Evolutionary conservation across 1,284 basidiomycete genomes (phyloP).

Genomic region (Sphaerobolus stellatus): DNA sequence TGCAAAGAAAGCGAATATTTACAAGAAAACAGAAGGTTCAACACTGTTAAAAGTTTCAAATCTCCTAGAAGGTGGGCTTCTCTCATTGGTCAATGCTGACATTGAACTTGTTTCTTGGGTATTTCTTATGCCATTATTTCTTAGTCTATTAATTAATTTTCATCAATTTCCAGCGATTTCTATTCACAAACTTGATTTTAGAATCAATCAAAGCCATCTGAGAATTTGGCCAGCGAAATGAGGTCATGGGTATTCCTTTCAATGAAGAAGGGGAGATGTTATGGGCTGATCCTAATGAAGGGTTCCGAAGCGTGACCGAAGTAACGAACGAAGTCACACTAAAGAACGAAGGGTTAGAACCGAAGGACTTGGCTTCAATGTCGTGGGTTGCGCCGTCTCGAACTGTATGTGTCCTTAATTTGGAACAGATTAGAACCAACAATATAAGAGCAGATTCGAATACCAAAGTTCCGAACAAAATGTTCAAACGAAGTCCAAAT

Average conservation of each 20-base stretch:
- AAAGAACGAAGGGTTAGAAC: too few species aligned
- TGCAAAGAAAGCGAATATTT: constrained; percentile 7
- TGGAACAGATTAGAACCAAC: too few species aligned
- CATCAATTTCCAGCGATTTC: neutral
- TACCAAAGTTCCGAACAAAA: too few species aligned
- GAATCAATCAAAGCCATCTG: neutral
- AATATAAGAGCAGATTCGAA: too few species aligned
- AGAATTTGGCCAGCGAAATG: neutral
- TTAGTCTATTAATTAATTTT: neutral
- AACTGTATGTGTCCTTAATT: too few species aligned
- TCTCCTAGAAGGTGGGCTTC: neutral
- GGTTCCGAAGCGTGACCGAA: too few species aligned
- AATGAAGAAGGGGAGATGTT: neutral
- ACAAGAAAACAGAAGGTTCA: neutral
- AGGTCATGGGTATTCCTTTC: neutral
- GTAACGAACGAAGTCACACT: too few species aligned
- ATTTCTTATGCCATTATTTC: neutral
- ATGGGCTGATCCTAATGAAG: too few species aligned
- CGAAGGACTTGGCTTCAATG: too few species aligned
- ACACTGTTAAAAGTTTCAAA: neutral
- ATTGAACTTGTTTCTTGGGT: neutral
- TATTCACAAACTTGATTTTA: neutral
- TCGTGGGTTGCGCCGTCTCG: too few species aligned
- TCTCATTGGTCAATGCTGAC: constrained; percentile 2
- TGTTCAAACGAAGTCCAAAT: too few species aligned